These are phyloP conservation scores for Fusarium fracticaudum DNA, from an alignment of 2,329 filamentous ascomycete genomes.

Conservation along the genomic window DNA sequence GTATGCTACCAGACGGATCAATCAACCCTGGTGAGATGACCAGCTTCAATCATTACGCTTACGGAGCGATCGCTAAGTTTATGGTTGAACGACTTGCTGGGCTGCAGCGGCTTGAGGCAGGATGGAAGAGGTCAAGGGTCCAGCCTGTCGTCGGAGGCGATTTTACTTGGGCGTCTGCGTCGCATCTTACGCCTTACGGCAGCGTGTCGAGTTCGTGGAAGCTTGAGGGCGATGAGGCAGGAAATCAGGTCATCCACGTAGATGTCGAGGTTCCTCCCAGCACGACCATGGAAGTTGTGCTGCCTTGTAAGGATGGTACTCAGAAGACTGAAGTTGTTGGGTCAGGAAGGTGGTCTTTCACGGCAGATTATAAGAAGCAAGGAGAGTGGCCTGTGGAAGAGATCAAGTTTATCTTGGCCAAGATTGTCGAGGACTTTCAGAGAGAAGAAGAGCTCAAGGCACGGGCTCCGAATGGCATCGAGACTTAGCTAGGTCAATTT, in stretches of 20 bases:
- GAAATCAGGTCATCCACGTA: neutral
- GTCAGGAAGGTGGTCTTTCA: conserved; percentile 33
- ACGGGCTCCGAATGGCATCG: too few species aligned
- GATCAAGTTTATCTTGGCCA: conserved; percentile 4
- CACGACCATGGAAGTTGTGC: conserved; percentile 35
- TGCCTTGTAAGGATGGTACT: conserved; percentile 5
- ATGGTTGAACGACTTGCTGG: conserved; percentile 45
- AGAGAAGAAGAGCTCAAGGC: neutral
- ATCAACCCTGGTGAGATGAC: conserved; percentile 55
- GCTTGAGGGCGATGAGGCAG: conserved; percentile 17
- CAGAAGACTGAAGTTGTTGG: conserved; percentile 23
- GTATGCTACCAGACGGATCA: conserved; percentile 48
- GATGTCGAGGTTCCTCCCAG: conserved; percentile 27
- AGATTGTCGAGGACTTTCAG: neutral
- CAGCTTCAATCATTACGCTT: conserved; percentile 55
- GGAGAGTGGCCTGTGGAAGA: conserved; percentile 23
- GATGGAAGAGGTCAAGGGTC: conserved; percentile 39
- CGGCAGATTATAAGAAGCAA: neutral
- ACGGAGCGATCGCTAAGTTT: conserved; percentile 52
- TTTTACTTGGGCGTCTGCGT: conserved; percentile 30
- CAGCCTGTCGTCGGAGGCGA: conserved; percentile 31
- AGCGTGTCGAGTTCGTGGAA: conserved; percentile 34
- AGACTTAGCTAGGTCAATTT: neutral
- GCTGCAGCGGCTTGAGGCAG: conserved; percentile 29
- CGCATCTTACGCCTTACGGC: conserved; percentile 38